Evolutionary conservation across 1,284 basidiomycete species (phyloP), one percentile per base, ranked within the genome.

Genomic region (Austroboletus niveus): DNA sequence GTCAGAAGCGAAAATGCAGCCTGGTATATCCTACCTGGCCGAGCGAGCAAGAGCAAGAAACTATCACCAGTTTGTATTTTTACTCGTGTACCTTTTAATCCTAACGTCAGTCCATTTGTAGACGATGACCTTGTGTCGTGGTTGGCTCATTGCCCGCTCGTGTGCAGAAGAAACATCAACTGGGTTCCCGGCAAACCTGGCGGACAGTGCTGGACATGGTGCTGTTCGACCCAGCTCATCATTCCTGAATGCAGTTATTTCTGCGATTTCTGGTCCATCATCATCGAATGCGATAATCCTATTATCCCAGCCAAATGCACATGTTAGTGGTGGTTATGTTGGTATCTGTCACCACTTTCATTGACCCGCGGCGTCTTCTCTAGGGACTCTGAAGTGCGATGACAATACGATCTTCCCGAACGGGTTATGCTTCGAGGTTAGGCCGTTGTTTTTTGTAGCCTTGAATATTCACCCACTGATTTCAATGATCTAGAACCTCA

Each of bases 1-100:
- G 57, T 17, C 57, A 58, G 49, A 58, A 58, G 36, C 49, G 39
- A 22, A 51, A 45, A 10, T 35, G 45, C 24, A 44, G 7, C 6
- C 31, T 29, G 6, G 42, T 47, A 8, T 57, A 8, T 14, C 49
- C 56, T 2, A 27, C 14, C 29, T 57, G 56, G 57, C 42, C 57
- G 5, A 45, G 27, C 40, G 47, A 57, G 0, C 42, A 56, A 8
- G 20, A 15, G 14, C 35, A 44, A 22, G 45, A 51, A 5, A 40
- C 45, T 40, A 22, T 27, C 9, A 57, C 53, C 3, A 0, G 57
- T 59, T 40, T 12, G 49, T 57, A 9, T 32, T 35, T 46, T 44
- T 8, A 9, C 22, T 32, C 32, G 3, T 10, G 24, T 10, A 3
- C 0, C 7, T 20, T 5, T 10, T 11, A 17, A 10, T 30, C 17